Conservation (phyloP, 768 basidiomycete genomes). For the Suillus fuscotomentosus region DNA sequence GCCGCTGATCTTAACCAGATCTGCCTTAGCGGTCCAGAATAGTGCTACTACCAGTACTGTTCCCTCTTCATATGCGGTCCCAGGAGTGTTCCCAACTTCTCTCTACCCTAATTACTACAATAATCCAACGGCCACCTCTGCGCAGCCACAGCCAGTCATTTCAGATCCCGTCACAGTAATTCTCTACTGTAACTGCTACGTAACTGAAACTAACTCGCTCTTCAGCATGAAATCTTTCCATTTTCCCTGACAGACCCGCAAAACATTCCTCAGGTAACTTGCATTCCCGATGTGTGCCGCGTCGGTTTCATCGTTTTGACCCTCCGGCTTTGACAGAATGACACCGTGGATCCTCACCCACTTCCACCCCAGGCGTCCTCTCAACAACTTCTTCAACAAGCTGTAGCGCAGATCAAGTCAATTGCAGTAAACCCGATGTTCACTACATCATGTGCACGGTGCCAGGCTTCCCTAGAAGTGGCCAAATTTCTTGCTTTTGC, state of each 20-base stretch:
- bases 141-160: conserved; percentile 75
- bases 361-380: conserved; percentile 57
- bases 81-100: conserved; percentile 65
- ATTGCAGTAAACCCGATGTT: conserved; percentile 55
- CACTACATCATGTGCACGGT: conserved; percentile 57
- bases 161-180: conserved; percentile 67
- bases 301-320: background rate
- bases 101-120: conserved; percentile 69
- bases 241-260: conserved; percentile 62
- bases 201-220: background rate
- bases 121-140: conserved; percentile 66
- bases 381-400: conserved; percentile 45
- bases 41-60: conserved; percentile 6
- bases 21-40: background rate
- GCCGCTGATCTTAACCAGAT: background rate
- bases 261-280: conserved; percentile 46
- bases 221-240: conserved; percentile 58
- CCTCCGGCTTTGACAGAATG: conserved; percentile 32
- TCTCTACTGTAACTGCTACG: conserved; percentile 3
- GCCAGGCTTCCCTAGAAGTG: conserved; percentile 58
- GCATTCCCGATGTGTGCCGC: background rate
- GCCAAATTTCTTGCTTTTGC: conserved; percentile 67
- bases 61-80: conserved; percentile 44
- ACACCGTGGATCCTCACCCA: conserved; percentile 63
- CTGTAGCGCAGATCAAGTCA: conserved; percentile 56